Conservation (phyloP, 2,329 filamentous ascomycete genomes). For the Diaporthe sp. region DNA sequence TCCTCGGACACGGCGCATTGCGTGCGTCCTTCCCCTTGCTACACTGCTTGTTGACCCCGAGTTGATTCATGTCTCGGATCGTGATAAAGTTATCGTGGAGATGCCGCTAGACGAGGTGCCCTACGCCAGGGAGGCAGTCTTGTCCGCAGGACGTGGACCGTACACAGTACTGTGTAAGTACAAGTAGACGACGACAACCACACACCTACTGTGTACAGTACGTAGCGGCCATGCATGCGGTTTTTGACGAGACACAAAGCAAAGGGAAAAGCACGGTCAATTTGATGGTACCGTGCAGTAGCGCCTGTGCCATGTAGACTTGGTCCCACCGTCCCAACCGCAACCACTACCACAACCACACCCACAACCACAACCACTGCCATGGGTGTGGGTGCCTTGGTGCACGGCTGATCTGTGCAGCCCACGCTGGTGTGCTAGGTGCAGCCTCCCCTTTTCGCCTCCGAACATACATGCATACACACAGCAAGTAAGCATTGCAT, state of each 20-base stretch:
- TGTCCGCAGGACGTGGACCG: neutral
- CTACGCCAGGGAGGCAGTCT: too few species aligned
- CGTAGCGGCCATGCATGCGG: neutral
- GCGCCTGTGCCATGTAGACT: conserved; percentile 12
- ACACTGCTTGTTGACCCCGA: conserved; percentile 13
- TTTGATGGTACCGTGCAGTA: conserved; percentile 16
- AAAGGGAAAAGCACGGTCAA: neutral
- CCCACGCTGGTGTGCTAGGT: neutral
- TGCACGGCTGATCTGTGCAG: neutral
- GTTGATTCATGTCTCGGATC: conserved; percentile 23
- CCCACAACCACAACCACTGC: too few species aligned
- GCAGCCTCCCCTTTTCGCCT: neutral
- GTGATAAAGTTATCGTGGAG: conserved; percentile 10
- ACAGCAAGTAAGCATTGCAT: neutral
- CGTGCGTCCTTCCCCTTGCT: conserved; percentile 14
- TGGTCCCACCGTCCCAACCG: neutral
- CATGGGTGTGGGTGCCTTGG: too few species aligned
- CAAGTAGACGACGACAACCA: neutral
- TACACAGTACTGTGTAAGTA: neutral
- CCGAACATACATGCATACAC: neutral
- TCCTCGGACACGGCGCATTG: conserved; percentile 1
- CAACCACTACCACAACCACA: neutral
- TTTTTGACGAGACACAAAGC: neutral
- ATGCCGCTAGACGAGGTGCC: neutral
- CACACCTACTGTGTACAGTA: neutral